Percentiles rank a stretch among this genome's conserved stretches.
Evolutionary conservation across 2,329 filamentous ascomycete species (phyloP).

Genomic region (Albifimbria verrucaria): DNA sequence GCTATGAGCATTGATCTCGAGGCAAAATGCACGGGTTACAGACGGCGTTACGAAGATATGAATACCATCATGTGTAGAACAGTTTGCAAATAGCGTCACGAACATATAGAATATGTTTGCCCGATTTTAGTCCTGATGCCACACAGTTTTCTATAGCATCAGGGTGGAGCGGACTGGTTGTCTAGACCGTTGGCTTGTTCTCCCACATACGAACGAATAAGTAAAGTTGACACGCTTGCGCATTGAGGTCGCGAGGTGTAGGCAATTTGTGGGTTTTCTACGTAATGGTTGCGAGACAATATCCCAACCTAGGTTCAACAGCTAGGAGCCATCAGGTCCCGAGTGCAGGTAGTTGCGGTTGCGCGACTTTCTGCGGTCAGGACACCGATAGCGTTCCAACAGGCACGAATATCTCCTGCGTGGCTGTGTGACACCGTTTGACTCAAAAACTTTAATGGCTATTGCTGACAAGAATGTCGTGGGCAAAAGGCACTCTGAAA

Average conservation of each 20-base stretch:
- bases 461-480: not conserved
- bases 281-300: not conserved
- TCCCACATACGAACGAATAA: conserved; percentile 60
- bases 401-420: too few species aligned
- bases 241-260: conserved; percentile 58
- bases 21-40: not conserved
- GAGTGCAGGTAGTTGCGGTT: too few species aligned
- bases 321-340: too few species aligned
- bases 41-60: conserved; percentile 3
- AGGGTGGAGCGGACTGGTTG: conserved; percentile 67
- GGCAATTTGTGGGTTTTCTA: conserved; percentile 53
- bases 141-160: conserved; percentile 53
- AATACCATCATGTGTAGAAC: conserved; percentile 2
- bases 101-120: conserved; percentile 44
- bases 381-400: too few species aligned
- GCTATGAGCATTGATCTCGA: conserved; percentile 2
- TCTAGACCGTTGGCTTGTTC: conserved; percentile 62
- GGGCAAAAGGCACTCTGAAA: not conserved
- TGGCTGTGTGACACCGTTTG: too few species aligned
- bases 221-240: conserved; percentile 57
- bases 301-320: not conserved
- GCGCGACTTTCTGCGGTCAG: too few species aligned
- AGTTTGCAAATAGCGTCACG: not conserved
- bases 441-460: too few species aligned
- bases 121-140: conserved; percentile 62